These are phyloP conservation scores for Ceratocystis cacaofunesta DNA, from an alignment of 2,329 filamentous ascomycete genomes.

Conservation along the genomic window DNA sequence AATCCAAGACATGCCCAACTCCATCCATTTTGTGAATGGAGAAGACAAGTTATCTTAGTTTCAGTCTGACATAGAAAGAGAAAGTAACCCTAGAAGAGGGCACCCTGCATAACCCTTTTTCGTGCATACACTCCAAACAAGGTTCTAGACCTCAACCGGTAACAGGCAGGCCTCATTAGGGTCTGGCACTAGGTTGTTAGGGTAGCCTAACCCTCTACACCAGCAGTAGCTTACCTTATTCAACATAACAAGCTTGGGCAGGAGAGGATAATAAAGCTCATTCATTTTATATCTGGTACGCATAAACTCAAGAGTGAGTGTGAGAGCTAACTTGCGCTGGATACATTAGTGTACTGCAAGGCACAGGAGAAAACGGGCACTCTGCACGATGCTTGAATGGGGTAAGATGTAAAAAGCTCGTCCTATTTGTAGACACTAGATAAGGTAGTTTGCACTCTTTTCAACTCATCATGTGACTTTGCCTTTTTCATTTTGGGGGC, in stretches of 20 bases:
- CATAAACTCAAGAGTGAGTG: background rate
- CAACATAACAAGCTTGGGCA: background rate
- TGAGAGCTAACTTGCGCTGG: background rate
- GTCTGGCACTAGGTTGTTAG: background rate
- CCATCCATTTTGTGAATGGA: background rate
- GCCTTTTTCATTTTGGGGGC: too few species aligned
- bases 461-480: background rate
- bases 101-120: too few species aligned
- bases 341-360: background rate
- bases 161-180: background rate
- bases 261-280: background rate
- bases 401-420: background rate
- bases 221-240: background rate
- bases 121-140: too few species aligned
- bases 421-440: too few species aligned
- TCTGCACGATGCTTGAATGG: conserved; percentile 9
- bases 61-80: background rate
- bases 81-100: too few species aligned
- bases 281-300: background rate
- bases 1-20: background rate
- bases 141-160: too few species aligned
- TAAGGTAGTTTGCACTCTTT: background rate
- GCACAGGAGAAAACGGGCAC: conserved; percentile 13
- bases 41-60: background rate
- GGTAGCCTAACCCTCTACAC: background rate